These are phyloP conservation scores for Lophium mytilinum DNA, from an alignment of 495 filamentous ascomycete species.

Conservation along the genomic window DNA sequence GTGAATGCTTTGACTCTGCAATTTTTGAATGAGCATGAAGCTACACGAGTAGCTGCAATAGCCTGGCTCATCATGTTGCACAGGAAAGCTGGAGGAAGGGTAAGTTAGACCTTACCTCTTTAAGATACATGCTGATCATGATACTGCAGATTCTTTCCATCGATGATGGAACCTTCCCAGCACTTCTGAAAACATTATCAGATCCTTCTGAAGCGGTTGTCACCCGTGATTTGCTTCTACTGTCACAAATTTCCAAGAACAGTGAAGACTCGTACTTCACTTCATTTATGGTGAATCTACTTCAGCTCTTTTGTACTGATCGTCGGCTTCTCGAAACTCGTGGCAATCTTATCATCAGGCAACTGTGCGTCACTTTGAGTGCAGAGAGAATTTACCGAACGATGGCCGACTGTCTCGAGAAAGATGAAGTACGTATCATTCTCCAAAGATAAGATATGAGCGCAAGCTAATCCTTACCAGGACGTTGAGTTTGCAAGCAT, in stretches of 20 bases:
- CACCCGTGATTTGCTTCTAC: constrained; percentile 84
- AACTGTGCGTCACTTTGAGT: constrained; percentile 85
- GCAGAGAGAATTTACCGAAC: constrained; percentile 95
- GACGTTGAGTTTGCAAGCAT: constrained; percentile 98
- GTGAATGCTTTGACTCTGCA: constrained; percentile 89
- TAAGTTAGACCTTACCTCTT: constrained; percentile 28
- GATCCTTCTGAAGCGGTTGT: constrained; percentile 95
- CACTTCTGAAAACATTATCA: constrained; percentile 89
- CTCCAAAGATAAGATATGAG: neutral
- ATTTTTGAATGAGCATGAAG: constrained; percentile 94
- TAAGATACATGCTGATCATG: neutral
- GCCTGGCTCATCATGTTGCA: constrained; percentile 98
- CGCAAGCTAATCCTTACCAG: constrained; percentile 26
- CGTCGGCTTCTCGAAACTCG: constrained; percentile 81
- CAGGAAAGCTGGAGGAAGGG: constrained; percentile 85
- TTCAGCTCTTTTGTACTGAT: constrained; percentile 93
- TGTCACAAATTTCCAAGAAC: constrained; percentile 92
- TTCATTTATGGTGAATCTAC: constrained; percentile 93
- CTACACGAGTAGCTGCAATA: constrained; percentile 84
- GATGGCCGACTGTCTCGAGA: constrained; percentile 91
- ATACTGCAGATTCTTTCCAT: constrained; percentile 56
- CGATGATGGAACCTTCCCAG: constrained; percentile 95
- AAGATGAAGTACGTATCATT: constrained; percentile 59
- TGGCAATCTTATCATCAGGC: constrained; percentile 92
- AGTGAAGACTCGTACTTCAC: constrained; percentile 97